These are phyloP conservation scores for Globisporangium echinulatum DNA, from an alignment of 352 stramenopile species.

Conservation along the genomic window DNA sequence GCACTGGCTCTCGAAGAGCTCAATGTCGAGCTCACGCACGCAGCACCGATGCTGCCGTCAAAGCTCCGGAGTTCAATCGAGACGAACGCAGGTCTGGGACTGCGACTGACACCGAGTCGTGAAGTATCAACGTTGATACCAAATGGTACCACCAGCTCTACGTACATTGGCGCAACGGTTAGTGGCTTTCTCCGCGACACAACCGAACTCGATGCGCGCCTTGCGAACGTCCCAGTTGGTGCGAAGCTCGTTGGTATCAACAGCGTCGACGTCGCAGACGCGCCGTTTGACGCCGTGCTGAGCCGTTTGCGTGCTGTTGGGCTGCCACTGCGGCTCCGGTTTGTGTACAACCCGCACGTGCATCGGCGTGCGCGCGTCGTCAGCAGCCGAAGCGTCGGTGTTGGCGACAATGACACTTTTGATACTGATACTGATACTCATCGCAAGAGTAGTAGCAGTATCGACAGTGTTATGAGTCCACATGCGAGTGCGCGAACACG, in stretches of 20 bases:
- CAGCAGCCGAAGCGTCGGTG: slow-evolving; percentile 10
- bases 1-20: slow-evolving; percentile 66
- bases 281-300: slow-evolving; percentile 61
- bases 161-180: slow-evolving; percentile 62
- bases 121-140: slow-evolving; percentile 20
- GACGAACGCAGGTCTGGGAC: slow-evolving; percentile 41
- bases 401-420: neutral
- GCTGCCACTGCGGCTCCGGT: slow-evolving; percentile 56
- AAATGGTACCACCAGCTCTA: neutral
- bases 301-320: slow-evolving; percentile 35
- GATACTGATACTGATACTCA: no score
- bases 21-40: slow-evolving; percentile 47
- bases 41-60: slow-evolving; percentile 49
- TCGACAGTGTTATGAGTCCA: no score
- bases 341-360: slow-evolving; percentile 53
- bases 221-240: slow-evolving; percentile 54
- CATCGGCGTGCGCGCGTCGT: slow-evolving; percentile 19
- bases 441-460: no score
- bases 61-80: slow-evolving; percentile 58
- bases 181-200: slow-evolving; percentile 58
- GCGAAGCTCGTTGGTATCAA: slow-evolving; percentile 70
- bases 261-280: slow-evolving; percentile 47
- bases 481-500: no score
- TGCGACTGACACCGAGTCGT: slow-evolving; percentile 51
- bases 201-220: slow-evolving; percentile 44